Base-by-base conservation (phyloP, 148 eudicot species). In the Camellia japonica region DNA sequence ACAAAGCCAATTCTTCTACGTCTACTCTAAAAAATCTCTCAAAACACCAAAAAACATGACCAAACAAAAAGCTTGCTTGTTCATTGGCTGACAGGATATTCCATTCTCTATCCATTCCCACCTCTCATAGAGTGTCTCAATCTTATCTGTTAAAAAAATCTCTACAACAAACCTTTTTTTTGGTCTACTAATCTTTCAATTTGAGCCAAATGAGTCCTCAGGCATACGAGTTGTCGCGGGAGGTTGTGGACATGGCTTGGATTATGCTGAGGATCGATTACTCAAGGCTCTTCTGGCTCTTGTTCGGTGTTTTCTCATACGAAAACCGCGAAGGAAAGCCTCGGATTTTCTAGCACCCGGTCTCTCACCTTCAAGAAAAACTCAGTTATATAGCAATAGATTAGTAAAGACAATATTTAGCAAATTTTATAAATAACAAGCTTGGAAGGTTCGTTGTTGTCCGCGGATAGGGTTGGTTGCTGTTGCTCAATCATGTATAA, bases 291-390 rank as follows among this genome's bases (percentile, higher is more conserved):
- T 90, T 89, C 56, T 95, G 97, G 97, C 83, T 90, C 54, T 79
- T 91, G 70, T 93, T 92, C 78, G 90, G 92, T 60, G 89, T 90
- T 43, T 93, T 92, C 75, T 90, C 91, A 1, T 89, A 86, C 60
- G 93, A 90, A 84, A 86, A 91, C 83, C 91, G 92, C 79, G 91
- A 93, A 61, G 91, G 93, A 80, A 88, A 90, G 82, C 89, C 93
- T 59, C 87, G 91, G 88, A 92, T 93, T 79, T 73, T 77, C 68
- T 90, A 89, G 87, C 88, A 76, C 64, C 79, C 63, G 77, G 19
- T 75, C 23, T 74, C 49, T 41, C 38, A 42, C 2, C 15, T 79
- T 23, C 41, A 56, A 43, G 41, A 12, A 3, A 11, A 38, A 6
- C 18, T 65, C 66, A 71, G 23, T 49, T 20, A 30, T 43, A 51